Evolutionary conservation across 495 filamentous ascomycete species (phyloP).

Genomic region (Penicillium pancosmium): DNA sequence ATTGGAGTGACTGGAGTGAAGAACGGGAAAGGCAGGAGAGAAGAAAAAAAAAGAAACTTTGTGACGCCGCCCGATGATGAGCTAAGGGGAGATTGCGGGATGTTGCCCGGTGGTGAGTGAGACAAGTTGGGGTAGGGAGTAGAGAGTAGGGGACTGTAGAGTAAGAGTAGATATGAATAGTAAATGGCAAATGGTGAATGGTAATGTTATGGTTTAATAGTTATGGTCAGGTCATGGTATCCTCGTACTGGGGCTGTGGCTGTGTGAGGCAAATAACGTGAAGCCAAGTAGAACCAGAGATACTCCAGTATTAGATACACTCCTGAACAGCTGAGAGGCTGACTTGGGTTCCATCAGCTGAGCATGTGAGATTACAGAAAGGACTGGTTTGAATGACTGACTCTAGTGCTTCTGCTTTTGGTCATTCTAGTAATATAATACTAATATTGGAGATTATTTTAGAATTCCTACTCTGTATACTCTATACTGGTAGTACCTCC

Average conservation of each 20-base stretch:
- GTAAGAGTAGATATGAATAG: neutral
- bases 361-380: slow-evolving; percentile 1
- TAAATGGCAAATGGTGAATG: neutral
- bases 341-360: neutral
- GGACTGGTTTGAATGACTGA: neutral
- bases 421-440: too few species aligned
- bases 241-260: neutral
- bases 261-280: neutral
- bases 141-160: too few species aligned
- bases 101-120: slow-evolving; percentile 15
- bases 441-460: too few species aligned
- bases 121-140: neutral
- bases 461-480: too few species aligned
- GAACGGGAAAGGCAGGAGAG: slow-evolving; percentile 9
- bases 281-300: too few species aligned
- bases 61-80: slow-evolving; percentile 34
- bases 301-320: too few species aligned
- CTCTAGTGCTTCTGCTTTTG: neutral
- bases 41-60: slow-evolving; percentile 27
- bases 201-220: neutral
- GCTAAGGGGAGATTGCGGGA: slow-evolving; percentile 50
- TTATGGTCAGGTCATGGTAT: too few species aligned
- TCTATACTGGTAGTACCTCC: too few species aligned
- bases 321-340: neutral
- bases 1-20: slow-evolving; percentile 14